Base-by-base conservation (phyloP, 2,329 filamentous ascomycete species). In the Bipolaris sorokiniana region DNA sequence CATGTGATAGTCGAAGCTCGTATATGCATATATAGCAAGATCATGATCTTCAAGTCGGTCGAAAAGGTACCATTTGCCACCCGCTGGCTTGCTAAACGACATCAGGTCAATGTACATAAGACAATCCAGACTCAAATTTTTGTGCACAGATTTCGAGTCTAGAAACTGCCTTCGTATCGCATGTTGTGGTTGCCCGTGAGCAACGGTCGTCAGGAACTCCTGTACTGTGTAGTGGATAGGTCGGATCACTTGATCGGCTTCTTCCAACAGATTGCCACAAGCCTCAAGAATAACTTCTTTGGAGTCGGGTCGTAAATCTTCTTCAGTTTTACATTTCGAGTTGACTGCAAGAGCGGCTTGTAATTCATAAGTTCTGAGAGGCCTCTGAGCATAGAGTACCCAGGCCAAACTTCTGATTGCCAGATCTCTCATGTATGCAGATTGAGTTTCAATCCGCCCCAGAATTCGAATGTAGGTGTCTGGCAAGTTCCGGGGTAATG, bases 181-280 rank as follows among this genome's bases (percentile, higher is more conserved):
- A 6, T 53, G 16, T 47, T 51, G 40, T 20, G 41, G 18, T 18
- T 13, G 11, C 44, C 38, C 26, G 42, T 51, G 51, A 34, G 36
- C 41, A 15, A 45, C 18, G 1, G 34, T 20, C 31, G 51, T 62
- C 13, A 68, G 61, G 46, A 68, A 68, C 40, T 66, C 63, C 37
- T 68, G 65, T 2, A 66, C 65, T 9, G 62, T 64, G 38, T 62
- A 66, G 51, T 68, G 62, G 18, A 68, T 59, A 18, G 65, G 63
- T 13, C 59, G 61, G 38, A 65, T 61, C 22, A n/a, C 7, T 23
- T 37, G 20, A 22, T 54, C 45, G 13, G 37, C 42, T 53, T 56
- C 58, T 51, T 61, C 62, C 7, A 68, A 22, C 9, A 68, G 47
- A 36, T 65, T 66, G 2, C 59, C 59, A 54, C 63, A 68, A 28